These are phyloP conservation scores for Batkoa obscura DNA, from an alignment of 371 early-diverging fungal genomes.

Conservation along the genomic window DNA sequence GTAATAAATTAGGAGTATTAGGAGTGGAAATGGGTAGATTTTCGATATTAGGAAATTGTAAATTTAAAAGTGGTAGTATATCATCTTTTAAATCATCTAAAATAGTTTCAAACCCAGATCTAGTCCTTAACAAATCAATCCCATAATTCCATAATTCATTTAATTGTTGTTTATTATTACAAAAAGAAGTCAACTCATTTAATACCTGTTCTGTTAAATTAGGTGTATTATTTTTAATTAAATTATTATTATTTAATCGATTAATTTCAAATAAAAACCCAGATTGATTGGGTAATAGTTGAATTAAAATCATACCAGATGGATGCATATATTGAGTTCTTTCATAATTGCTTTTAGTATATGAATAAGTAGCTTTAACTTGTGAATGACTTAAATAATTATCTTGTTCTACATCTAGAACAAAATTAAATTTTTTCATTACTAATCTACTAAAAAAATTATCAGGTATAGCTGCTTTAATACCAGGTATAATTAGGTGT, in stretches of 20 bases:
- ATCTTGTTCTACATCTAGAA: conserved; percentile 89
- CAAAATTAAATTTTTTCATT: conserved; percentile 60
- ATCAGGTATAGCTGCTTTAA: neutral
- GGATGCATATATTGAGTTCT: conserved; percentile 83
- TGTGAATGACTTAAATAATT: conserved; percentile 22
- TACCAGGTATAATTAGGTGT: conserved; percentile 1
- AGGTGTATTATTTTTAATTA: neutral
- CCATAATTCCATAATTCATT: neutral
- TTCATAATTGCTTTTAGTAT: conserved; percentile 39
- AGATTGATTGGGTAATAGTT: conserved; percentile 44
- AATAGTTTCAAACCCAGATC: conserved; percentile 12
- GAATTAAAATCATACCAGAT: conserved; percentile 80
- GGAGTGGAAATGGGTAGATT: too few species aligned
- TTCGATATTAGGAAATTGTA: too few species aligned
- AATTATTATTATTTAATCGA: conserved; percentile 38
- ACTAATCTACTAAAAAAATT: conserved; percentile 65
- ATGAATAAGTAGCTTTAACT: conserved; percentile 28
- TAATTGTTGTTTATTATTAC: neutral
- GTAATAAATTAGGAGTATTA: too few species aligned
- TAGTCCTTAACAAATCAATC: conserved; percentile 6
- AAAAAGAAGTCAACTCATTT: conserved; percentile 9
- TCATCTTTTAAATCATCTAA: conserved; percentile 7
- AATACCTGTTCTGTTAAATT: neutral
- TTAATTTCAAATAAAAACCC: conserved; percentile 87
- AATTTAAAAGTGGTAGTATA: neutral